Evolutionary conservation across 345 rosid species (phyloP).

Genomic region (Lepidium didymum): DNA sequence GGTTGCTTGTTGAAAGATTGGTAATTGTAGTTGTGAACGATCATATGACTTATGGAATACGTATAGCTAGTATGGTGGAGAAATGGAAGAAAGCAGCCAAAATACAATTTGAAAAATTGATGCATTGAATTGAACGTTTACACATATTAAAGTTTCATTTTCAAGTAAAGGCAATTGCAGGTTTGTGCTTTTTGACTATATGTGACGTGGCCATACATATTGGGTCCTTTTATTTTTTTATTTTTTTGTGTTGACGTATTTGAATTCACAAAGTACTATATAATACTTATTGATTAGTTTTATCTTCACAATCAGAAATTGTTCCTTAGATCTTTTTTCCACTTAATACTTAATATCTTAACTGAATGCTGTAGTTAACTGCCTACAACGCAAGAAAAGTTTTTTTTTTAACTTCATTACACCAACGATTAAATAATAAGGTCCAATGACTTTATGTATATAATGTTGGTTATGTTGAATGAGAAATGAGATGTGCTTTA

Average conservation of each 20-base stretch:
- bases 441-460: too few relatives aligned
- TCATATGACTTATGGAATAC: constrained; percentile 9
- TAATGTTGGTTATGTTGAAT: too few relatives aligned
- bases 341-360: not conserved
- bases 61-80: constrained; percentile 11
- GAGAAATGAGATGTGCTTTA: too few relatives aligned
- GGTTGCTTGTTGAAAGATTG: constrained; percentile 6
- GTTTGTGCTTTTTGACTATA: constrained; percentile 10
- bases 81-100: constrained; percentile 7
- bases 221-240: not conserved
- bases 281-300: not conserved
- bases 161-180: constrained; percentile 20
- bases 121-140: constrained; percentile 25
- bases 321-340: not conserved
- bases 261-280: not conserved
- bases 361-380: not conserved
- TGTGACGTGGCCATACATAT: constrained; percentile 13
- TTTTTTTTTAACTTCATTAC: not conserved
- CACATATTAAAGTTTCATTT: constrained; percentile 3
- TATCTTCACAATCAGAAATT: not conserved
- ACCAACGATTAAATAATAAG: too few relatives aligned
- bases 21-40: constrained; percentile 9
- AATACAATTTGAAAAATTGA: constrained; percentile 9
- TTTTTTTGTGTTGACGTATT: constrained; percentile 1
- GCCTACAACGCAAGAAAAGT: not conserved